Evolutionary conservation across 2,329 filamentous ascomycete genomes (phyloP), one percentile per base, ranked within the genome.

Genomic region (Tolypocladium endophyticum): DNA sequence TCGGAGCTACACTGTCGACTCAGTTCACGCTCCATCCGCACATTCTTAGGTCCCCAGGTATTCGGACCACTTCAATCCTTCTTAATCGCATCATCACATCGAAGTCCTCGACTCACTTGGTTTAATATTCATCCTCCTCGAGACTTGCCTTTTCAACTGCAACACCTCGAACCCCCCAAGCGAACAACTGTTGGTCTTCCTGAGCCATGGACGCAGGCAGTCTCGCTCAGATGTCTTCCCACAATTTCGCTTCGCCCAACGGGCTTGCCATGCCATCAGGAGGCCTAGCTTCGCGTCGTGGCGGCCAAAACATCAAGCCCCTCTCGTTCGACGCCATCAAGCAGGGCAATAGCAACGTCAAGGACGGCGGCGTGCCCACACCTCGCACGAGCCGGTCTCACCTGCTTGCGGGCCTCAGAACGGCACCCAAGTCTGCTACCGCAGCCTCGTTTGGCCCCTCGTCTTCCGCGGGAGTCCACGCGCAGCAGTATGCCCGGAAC

Each of bases 161-260:
- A 57, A 61, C 59, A 60, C 59, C 61, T 53, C 60, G 58, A 59
- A 59, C 39, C 53, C 39, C 30, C 59, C 30, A 59, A 23, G 20
- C 50, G 18, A 16, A 35, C 33, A 54, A 60, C 61, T 62, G 50
- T 62, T 63, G 62, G 59, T 65, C 52, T 57, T 60, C 67, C 71
- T 77, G 79, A 81, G 77, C 75, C 67, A 87, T 95, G 88, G 89
- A 96, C 93, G 87, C 93, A 85, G 93, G 93, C 84, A 91, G 92
- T 94, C 90, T 96, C 81, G 88, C 92, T 94, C 92, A 95, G 84
- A 97, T 97, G 93, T 90, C 91, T 80, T 93, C 91, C 81, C 90
- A 87, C 81, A 84, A 87, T 75, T 89, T 89, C 74, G 78, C 83
- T 73, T 81, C 88, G 74, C 80, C 84, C 72, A 84, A 84, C 74